phyloP scores from a whole-genome alignment of 192 early-diverging fungal genomes.

The Gaertneriomyces sp. region DNA sequence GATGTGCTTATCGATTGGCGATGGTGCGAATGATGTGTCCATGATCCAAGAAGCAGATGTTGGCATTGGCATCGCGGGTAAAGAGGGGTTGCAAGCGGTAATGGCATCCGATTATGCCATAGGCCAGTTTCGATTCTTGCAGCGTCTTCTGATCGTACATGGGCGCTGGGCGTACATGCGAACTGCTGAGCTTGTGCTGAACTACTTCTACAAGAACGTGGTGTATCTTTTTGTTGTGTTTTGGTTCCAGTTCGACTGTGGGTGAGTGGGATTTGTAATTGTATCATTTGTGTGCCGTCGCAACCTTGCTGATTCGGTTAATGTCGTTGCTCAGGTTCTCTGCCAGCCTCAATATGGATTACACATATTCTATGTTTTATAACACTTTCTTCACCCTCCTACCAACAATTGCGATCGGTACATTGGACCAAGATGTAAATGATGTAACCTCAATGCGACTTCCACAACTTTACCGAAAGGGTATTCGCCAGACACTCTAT shows the following conservation, averaged over 20 bases:
- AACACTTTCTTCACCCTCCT: constrained; percentile 87
- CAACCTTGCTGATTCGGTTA: background rate
- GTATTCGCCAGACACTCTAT: constrained; percentile 79
- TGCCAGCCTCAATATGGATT: constrained; percentile 51
- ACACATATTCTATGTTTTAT: constrained; percentile 89
- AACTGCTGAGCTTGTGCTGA: constrained; percentile 85
- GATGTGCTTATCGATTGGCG: constrained; percentile 68
- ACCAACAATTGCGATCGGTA: constrained; percentile 66
- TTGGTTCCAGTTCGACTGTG: constrained; percentile 92
- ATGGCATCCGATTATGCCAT: constrained; percentile 95
- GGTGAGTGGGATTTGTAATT: constrained; percentile 46
- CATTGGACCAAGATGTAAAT: constrained; percentile 72
- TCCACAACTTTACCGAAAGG: constrained; percentile 73
- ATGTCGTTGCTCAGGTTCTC: constrained; percentile 40
- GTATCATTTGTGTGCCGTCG: too few relatives aligned
- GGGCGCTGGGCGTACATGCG: constrained; percentile 88
- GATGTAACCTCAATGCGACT: constrained; percentile 44
- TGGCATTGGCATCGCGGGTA: constrained; percentile 55
- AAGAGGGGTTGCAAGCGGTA: constrained; percentile 78
- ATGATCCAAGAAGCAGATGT: constrained; percentile 70
- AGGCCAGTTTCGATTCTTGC: constrained; percentile 85
- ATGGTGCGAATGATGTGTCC: constrained; percentile 61
- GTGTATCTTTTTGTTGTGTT: constrained; percentile 88
- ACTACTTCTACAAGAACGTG: constrained; percentile 96
- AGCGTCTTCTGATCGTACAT: constrained; percentile 84